Evolutionary conservation across 176 grass and related monocot genomes (phyloP).

Genomic region (Themeda triandra): DNA sequence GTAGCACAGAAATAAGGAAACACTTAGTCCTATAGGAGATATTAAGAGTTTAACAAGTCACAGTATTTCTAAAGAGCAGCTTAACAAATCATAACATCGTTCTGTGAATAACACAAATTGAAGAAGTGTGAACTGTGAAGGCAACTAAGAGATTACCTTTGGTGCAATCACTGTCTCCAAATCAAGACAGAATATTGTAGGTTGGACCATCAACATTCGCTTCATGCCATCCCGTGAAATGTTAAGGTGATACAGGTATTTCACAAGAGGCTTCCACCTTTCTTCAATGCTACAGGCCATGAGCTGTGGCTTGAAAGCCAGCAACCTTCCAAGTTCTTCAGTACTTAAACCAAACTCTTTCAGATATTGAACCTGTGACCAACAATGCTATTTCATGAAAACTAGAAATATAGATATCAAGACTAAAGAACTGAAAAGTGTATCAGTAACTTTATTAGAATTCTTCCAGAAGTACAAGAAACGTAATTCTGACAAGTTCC

Average conservation of each 20-base stretch:
- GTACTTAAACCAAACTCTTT: constrained; percentile 72
- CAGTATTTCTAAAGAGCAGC: not conserved
- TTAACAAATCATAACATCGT: not conserved
- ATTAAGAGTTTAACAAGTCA: not conserved
- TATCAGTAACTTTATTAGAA: not conserved
- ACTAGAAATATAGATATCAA: not conserved
- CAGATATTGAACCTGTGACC: constrained; percentile 71
- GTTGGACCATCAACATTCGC: constrained; percentile 75
- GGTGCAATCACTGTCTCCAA: constrained; percentile 85
- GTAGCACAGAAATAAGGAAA: not conserved
- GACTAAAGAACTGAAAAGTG: not conserved
- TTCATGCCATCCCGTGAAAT: constrained; percentile 86
- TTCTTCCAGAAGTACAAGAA: not conserved
- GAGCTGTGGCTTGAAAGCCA: constrained; percentile 90
- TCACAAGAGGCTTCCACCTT: constrained; percentile 90
- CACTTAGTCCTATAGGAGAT: not conserved
- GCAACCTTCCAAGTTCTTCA: constrained; percentile 61
- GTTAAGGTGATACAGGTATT: constrained; percentile 83
- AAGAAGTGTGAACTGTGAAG: too few species aligned
- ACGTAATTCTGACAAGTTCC: not conserved
- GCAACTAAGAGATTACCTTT: constrained; percentile 49
- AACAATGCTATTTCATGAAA: constrained; percentile 6
- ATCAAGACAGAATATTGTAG: constrained; percentile 93
- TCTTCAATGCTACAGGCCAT: constrained; percentile 96
- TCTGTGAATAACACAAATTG: not conserved